Conservation (phyloP, 2,329 filamentous ascomycete genomes). For the Nigrospora oryzae region DNA sequence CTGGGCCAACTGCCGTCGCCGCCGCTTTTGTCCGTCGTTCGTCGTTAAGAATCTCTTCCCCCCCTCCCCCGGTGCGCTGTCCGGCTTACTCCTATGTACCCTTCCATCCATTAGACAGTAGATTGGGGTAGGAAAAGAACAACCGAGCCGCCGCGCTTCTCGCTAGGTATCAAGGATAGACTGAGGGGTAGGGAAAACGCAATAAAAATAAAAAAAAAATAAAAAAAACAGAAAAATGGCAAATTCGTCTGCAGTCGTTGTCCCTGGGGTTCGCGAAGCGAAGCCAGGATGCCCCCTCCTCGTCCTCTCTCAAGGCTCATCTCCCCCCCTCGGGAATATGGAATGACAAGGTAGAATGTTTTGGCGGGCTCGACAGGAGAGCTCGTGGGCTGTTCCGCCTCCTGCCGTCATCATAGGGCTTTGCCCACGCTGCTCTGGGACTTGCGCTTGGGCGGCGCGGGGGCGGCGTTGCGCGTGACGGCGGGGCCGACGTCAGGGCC, state of each 20-base stretch:
- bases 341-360: no score
- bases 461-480: conserved; percentile 19
- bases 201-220: background rate
- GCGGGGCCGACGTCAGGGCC: conserved; percentile 43
- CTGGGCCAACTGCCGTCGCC: background rate
- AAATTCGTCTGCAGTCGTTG: no score
- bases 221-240: background rate
- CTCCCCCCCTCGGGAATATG: no score
- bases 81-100: background rate
- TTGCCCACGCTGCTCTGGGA: conserved; percentile 22
- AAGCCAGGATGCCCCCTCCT: no score
- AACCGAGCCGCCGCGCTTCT: background rate
- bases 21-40: no score
- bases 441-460: conserved; percentile 9
- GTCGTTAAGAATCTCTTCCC: no score
- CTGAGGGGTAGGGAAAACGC: background rate
- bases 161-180: background rate
- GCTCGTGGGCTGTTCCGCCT: no score
- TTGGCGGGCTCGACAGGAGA: no score
- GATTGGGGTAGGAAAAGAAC: background rate
- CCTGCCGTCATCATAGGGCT: conserved; percentile 9
- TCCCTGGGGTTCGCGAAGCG: no score
- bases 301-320: no score
- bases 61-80: no score
- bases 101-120: background rate